Base-by-base conservation (phyloP, 129 eudicot genomes). In the Tanacetum coccineum region DNA sequence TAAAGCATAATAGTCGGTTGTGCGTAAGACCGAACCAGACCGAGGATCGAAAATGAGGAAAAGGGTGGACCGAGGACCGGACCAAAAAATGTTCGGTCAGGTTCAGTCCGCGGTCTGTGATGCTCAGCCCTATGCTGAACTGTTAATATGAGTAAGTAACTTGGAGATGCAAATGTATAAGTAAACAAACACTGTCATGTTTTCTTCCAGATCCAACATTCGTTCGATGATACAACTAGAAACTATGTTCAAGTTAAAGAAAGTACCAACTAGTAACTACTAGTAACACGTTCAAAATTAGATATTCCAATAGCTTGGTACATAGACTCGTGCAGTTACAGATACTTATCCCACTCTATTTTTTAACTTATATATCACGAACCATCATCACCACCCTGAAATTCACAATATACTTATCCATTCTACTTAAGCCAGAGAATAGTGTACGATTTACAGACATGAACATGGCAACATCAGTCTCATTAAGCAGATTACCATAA, bases 401-500 rank as follows among this genome's bases (percentile, higher is more conserved):
- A 54, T 30, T 18, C 62, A 51, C 4, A n/a, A 36, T 55, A 69
- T 18, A 19, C 47, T 14, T 39, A 9, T 70, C 45, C 47, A 14
- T 45, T 44, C 28, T 45, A 58, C 39, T 50, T 47, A 28, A 47
- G 17, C 47, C 67, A 70, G 20, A 59, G 36, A 59, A 4, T 26
- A n/a, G 49, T 30, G 50, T 3, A 59, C n/a, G 9, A 52, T 36
- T 13, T 49, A 18, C 62, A 53, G 12, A 20, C 28, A 52, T 53
- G 72, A 53, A 67, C 62, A 32, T 67, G 50, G 51, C 51, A 67
- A 18, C 19, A 55, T 21, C 58, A 57, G 58, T 13, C 57, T 53
- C 52, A 69, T 4, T 2, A 42, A 68, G 4, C 63, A 39, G 13
- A 19, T 39, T 18, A 20, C 21, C 55, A 4, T 39, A 39, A 67